Percentiles rank a stretch among this genome's conserved stretches.
phyloP scores from a whole-genome alignment of 148 eudicot genomes.

The Tetragonia tetragonoides region DNA sequence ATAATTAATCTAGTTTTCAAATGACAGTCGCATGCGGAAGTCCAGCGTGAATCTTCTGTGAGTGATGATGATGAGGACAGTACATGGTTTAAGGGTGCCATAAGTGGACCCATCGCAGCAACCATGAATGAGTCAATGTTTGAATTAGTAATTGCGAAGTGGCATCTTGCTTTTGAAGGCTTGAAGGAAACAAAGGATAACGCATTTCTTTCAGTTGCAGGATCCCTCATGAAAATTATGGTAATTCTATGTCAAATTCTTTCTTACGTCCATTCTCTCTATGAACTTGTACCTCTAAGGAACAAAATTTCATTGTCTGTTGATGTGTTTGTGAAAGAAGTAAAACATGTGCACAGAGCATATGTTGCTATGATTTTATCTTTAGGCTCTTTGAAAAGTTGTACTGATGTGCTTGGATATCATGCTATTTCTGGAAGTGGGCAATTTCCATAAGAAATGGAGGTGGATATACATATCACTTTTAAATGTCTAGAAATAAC shows the following conservation, averaged over 20 bases:
- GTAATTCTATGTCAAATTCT: slow-evolving; percentile 34
- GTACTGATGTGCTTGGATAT: not conserved
- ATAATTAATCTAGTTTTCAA: slow-evolving; percentile 14
- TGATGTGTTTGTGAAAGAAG: not conserved
- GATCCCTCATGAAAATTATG: slow-evolving; percentile 86
- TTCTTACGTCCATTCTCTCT: not conserved
- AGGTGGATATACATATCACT: not conserved
- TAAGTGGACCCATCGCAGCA: slow-evolving; percentile 88
- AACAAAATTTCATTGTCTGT: not conserved
- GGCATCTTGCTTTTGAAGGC: slow-evolving; percentile 84
- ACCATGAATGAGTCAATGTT: slow-evolving; percentile 90
- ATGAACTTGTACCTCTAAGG: not conserved
- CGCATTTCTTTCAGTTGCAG: slow-evolving; percentile 80
- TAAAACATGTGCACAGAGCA: not conserved
- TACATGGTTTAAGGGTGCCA: slow-evolving; percentile 63
- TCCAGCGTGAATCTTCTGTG: slow-evolving; percentile 36
- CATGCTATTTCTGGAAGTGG: not conserved
- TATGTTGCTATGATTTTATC: not conserved
- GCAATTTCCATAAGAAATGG: not conserved
- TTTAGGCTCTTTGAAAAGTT: too few species aligned
- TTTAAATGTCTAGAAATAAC: not conserved
- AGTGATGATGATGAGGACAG: slow-evolving; percentile 37
- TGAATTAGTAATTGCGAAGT: slow-evolving; percentile 63
- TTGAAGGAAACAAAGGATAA: slow-evolving; percentile 87
- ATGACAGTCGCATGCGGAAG: slow-evolving; percentile 49